phyloP scores from a whole-genome alignment of 1,139 yeast species.

The Protomyces inundatus region DNA sequence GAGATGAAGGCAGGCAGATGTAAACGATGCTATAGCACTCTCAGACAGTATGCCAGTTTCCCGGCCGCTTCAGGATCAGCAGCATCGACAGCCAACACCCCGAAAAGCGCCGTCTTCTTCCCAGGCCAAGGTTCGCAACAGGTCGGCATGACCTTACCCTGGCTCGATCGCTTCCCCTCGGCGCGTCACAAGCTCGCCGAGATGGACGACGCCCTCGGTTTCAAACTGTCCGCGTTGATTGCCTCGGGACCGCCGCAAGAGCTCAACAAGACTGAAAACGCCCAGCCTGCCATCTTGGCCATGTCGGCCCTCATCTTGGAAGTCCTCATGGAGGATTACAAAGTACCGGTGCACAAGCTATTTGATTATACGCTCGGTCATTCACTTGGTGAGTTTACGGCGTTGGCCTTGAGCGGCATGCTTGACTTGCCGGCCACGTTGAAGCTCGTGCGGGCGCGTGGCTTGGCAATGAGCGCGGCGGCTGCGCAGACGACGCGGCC shows the following conservation, averaged over 20 bases:
- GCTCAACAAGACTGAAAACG: conserved; percentile 46
- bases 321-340: conserved; percentile 37
- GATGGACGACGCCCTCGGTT: conserved; percentile 38
- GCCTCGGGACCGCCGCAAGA: conserved; percentile 26
- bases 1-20: neutral
- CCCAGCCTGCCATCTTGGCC: conserved; percentile 59
- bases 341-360: conserved; percentile 10
- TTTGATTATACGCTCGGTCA: conserved; percentile 48
- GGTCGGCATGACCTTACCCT: conserved; percentile 39
- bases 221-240: conserved; percentile 35
- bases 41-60: too few relatives aligned
- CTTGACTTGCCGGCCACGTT: conserved; percentile 46
- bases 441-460: conserved; percentile 50
- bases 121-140: conserved; percentile 45
- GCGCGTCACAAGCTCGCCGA: conserved; percentile 37
- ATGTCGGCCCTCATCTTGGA: conserved; percentile 45
- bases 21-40: neutral
- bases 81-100: neutral
- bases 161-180: conserved; percentile 32
- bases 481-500: neutral
- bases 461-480: conserved; percentile 45
- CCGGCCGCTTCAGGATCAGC: neutral
- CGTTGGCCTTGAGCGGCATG: conserved; percentile 47
- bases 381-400: conserved; percentile 60
- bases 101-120: conserved; percentile 33